Percentiles rank a stretch among this genome's conserved stretches.
phyloP scores from a whole-genome alignment of 1,139 yeast species.

The Yamadazyma diddensiae region DNA sequence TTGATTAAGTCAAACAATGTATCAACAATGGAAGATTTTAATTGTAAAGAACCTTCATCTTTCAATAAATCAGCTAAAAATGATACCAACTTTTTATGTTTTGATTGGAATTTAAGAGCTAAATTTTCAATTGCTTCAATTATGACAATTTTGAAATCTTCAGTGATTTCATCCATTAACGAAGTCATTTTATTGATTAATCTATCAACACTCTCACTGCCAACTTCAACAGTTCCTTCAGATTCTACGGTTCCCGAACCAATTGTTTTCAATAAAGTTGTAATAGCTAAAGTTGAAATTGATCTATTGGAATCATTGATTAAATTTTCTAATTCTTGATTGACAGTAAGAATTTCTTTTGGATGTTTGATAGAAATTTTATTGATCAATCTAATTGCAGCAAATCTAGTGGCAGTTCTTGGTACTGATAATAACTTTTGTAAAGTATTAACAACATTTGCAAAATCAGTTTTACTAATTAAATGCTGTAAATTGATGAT shows the following conservation, averaged over 20 bases:
- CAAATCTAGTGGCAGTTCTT: conserved; percentile 84
- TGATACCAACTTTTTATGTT: conserved; percentile 76
- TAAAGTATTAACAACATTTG: conserved; percentile 64
- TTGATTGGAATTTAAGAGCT: conserved; percentile 90
- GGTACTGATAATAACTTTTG: conserved; percentile 84
- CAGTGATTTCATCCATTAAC: conserved; percentile 90
- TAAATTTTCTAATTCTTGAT: conserved; percentile 78
- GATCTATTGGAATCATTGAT: conserved; percentile 88
- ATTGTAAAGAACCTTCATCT: conserved; percentile 85
- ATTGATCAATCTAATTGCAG: conserved; percentile 88
- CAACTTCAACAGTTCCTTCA: conserved; percentile 26
- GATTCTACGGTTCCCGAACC: conserved; percentile 56
- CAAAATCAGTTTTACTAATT: conserved; percentile 61
- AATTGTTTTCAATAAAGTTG: conserved; percentile 93
- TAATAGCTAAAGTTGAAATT: conserved; percentile 97
- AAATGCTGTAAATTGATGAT: conserved; percentile 61
- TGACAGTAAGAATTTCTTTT: conserved; percentile 66
- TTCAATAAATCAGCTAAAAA: conserved; percentile 84
- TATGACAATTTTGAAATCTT: conserved; percentile 91
- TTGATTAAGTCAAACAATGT: conserved; percentile 87
- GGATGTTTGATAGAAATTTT: conserved; percentile 81
- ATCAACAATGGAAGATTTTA: conserved; percentile 86
- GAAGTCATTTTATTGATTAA: conserved; percentile 84
- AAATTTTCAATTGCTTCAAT: conserved; percentile 92
- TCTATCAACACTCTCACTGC: conserved; percentile 77